Evolutionary conservation across 169 alveolate species (phyloP).

Genomic region (Blepharisma undulans): DNA sequence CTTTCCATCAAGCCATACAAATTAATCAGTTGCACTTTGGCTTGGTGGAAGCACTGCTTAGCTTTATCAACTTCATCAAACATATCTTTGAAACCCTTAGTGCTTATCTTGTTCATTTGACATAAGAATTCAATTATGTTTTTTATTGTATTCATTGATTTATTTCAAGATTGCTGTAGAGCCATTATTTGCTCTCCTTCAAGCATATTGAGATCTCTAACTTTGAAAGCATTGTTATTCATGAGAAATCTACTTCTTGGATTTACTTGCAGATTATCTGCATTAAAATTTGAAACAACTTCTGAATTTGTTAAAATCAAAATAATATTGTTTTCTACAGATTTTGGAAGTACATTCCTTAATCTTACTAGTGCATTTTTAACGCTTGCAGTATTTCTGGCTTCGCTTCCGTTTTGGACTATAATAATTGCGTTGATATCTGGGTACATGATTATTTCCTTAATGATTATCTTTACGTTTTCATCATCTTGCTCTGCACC

Average conservation of each 20-base stretch:
- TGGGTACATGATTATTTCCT: neutral
- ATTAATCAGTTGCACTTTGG: neutral
- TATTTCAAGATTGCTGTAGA: neutral
- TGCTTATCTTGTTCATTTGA: neutral
- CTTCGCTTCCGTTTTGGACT: neutral
- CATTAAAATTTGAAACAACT: neutral
- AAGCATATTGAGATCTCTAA: neutral
- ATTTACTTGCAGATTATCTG: neutral
- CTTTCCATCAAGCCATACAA: neutral
- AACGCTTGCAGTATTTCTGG: neutral
- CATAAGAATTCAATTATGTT: neutral
- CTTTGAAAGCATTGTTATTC: neutral
- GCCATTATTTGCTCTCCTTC: neutral
- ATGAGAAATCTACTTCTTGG: neutral
- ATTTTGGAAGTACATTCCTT: neutral
- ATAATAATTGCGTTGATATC: neutral
- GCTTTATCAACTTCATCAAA: neutral
- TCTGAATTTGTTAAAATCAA: neutral
- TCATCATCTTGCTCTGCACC: slow-evolving; percentile 7
- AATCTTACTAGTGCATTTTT: neutral
- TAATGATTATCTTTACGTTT: neutral
- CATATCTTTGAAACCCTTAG: neutral
- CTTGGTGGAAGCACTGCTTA: neutral
- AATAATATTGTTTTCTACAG: neutral
- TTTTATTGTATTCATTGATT: neutral